Base-by-base conservation (phyloP, 192 early-diverging fungal genomes). In the Linnemannia exigua region DNA sequence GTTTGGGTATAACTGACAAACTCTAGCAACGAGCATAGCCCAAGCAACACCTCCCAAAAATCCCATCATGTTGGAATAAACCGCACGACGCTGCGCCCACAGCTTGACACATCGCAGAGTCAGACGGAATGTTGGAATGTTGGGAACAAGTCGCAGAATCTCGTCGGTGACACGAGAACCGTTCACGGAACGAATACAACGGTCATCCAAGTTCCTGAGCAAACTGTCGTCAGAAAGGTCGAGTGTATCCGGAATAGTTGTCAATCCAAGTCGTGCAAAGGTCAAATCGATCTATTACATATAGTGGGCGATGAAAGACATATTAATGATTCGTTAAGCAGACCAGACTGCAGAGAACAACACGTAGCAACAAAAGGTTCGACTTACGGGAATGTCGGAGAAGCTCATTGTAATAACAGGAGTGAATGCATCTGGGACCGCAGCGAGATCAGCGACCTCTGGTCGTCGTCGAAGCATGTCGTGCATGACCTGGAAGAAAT, bases 1-100 rank as follows among this genome's bases (percentile, higher is more conserved):
- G 87, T 98, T 98, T 6, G 98, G 98, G 80, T 97, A 99, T 41
- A 99, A 87, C 87, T 99, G 98, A 85, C 97, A 98, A 37, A 98
- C 94, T 35, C 98, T 89, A 35, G 98, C 98, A 20, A 98, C 96
- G 20, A 97, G 89, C 95, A 99, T 99, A 8, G 98, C 98, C 98
- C 98, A 99, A 6, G 97, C 97, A 54, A 99, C 96, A 86, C 98
- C 98, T 72, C 98, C 98, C 89, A 99, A 92, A 85, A 99, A 99
- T 33, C 98, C 98, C 93, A 98, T 94, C 5, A 97, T 95, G 87
- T 99, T 99, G 6, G 97, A 97, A 87, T 98, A 99, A 70, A 99
- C 93, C 0, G 95, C 96, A 25, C 96, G 92, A 37, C 91, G 92
- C 86, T 99, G 98, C 50, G 98, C 98, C 98, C 98, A 99, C 61